Evolutionary conservation across 2,329 filamentous ascomycete genomes (phyloP).

Genomic region (Colletotrichum abscissum): DNA sequence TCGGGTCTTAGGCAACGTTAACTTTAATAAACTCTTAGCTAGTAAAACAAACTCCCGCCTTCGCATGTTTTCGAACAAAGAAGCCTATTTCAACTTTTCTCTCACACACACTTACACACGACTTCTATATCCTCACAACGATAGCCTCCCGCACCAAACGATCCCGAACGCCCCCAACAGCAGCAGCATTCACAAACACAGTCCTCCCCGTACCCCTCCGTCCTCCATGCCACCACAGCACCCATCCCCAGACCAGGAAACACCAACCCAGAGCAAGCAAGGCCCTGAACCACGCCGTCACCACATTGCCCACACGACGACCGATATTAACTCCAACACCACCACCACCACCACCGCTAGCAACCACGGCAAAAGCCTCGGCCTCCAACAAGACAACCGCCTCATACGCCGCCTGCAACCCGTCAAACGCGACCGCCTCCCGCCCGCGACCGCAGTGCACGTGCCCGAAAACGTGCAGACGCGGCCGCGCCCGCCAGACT

Average conservation of each 20-base stretch:
- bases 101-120: no score
- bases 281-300: neutral
- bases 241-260: neutral
- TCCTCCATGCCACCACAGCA: slow-evolving; percentile 20
- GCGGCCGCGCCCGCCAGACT: slow-evolving; percentile 44
- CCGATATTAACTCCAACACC: neutral
- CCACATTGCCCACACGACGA: neutral
- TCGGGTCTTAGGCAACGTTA: no score
- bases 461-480: slow-evolving; percentile 52
- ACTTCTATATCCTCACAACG: slow-evolving; percentile 9
- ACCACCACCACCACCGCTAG: no score
- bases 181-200: slow-evolving; percentile 24
- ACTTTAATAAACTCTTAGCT: no score
- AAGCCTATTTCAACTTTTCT: no score
- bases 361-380: neutral
- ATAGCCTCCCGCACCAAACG: slow-evolving; percentile 6
- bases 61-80: no score
- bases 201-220: neutral
- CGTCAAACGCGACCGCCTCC: slow-evolving; percentile 45
- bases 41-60: no score
- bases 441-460: slow-evolving; percentile 48
- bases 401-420: slow-evolving; percentile 42
- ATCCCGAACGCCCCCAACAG: slow-evolving; percentile 1
- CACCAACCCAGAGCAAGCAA: neutral
- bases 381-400: slow-evolving; percentile 9